Evolutionary conservation across 2,329 filamentous ascomycete species (phyloP), one percentile per base, ranked within the genome.

Genomic region (Capronia americana): DNA sequence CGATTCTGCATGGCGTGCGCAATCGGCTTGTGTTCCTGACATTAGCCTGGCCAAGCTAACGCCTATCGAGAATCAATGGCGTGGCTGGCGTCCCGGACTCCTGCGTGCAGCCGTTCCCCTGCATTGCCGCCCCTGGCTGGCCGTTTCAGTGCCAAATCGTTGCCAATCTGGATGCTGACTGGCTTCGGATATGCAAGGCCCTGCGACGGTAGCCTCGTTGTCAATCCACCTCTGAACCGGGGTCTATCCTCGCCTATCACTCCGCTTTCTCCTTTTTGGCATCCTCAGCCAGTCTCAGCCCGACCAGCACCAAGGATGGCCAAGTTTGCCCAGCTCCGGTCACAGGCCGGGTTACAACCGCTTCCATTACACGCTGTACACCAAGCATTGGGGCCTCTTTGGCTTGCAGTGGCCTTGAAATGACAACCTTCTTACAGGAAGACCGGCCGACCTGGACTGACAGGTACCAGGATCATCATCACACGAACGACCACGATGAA

Each of bases 401-500:
- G n/a, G 14, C 26, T 28, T 12, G 51, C 23, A 10, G 11, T 20
- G 48, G 30, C 14, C 58, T 61, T 67, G 61, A 67, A 67, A 67
- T 57, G 65, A 67, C 65, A 2, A 11, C 28, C 32, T 8, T 46
- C 32, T 53, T 64, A 60, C 46, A 44, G 12, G 26, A 20, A 32
- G 32, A 44, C 20, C 23, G 7, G n/a, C 48, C 44, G n/a, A 34
- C 60, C 24, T 50, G 30, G 57, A 54, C 51, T 30, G 26, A 41
- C 7, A 51, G 30, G 56, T 56, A 55, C 63, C 57, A 57, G 67
- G 64, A 59, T 69, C 26, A n/a, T 54, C 60, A 57, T 65, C 56
- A 58, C 63, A 65, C 65, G 50, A 62, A 20, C 60, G 62, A 41
- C 53, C 62, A 67, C 64, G 61, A 61, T 70, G 68, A 65, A 71